Conservation (phyloP, 164 flowering plant genomes). For the Sextonia rubra region DNA sequence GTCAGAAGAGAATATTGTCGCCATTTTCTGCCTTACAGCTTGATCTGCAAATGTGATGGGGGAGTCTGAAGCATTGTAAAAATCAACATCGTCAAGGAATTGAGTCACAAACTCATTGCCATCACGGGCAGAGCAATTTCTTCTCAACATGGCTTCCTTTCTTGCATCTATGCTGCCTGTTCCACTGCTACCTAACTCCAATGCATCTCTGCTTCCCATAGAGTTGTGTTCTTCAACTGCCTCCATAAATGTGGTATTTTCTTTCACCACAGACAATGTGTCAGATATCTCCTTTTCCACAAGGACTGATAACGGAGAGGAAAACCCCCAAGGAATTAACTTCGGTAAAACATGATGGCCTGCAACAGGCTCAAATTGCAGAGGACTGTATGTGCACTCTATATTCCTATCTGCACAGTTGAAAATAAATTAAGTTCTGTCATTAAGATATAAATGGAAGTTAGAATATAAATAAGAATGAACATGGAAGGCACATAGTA, state of each 20-base stretch:
- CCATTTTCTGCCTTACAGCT: conserved; percentile 9
- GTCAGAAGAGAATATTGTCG: background rate
- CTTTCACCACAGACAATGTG: conserved; percentile 38
- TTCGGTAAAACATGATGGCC: conserved; percentile 57
- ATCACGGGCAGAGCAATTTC: conserved; percentile 33
- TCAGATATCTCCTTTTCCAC: conserved; percentile 62
- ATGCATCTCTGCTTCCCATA: conserved; percentile 16
- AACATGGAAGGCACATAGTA: too few species aligned
- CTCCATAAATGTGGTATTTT: conserved; percentile 19
- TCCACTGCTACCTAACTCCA: conserved; percentile 16
- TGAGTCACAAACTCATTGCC: conserved; percentile 23
- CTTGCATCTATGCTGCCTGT: conserved; percentile 37
- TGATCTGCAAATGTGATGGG: conserved; percentile 46
- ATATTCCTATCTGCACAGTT: conserved; percentile 34
- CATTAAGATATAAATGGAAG: too few species aligned
- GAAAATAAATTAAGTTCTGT: conserved; percentile 5
- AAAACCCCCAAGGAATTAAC: conserved; percentile 56
- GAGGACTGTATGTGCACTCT: conserved; percentile 26
- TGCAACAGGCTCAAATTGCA: conserved; percentile 57
- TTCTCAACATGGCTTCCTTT: conserved; percentile 62
- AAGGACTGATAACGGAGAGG: conserved; percentile 62
- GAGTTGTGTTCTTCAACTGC: conserved; percentile 33
- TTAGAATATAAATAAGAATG: too few species aligned
- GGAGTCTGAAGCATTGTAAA: conserved; percentile 37
- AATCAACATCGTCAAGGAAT: conserved; percentile 24